Base-by-base conservation (phyloP, 2,329 filamentous ascomycete species). In the Graphilbum sp. region DNA sequence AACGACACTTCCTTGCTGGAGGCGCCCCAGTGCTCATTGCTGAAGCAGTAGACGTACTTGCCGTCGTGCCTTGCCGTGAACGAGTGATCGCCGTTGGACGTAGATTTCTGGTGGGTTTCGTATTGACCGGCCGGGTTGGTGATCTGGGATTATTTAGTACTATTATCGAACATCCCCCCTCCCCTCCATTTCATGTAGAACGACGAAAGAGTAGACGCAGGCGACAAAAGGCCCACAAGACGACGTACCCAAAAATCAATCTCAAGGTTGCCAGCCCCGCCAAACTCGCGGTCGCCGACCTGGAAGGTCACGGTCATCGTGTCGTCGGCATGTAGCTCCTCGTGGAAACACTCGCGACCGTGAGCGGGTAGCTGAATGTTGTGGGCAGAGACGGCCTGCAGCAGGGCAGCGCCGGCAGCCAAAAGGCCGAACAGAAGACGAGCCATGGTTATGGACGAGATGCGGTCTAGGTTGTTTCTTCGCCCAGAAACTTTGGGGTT, bases 251-350 rank as follows among this genome's bases (percentile, higher is more conserved):
- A 96, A 58, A 98, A 98, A 60, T 98, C 90, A 54, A 98, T 80
- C 50, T 96, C 87, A 43, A 98, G 66, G 55, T 95, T 96, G 25
- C 88, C 88, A 41, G 86, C 87, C 37, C 82, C 83, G 37, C 88
- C 88, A 61, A 94, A 95, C 58, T 98, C 90, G 49, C 88, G 70
- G 58, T 98, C 90, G 55, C 90, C 90, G 42, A 96, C 88, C 65
- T 96, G 90, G 69, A 92, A 98, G 23, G 87, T 93, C 43, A 98
- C 87, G 9, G 86, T 95, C 90, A 98, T 98, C 61, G 80, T 83
- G 66, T 98, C 90, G 60, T 94, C 90, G 57, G 72, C 75, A 66
- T 93, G 88, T 43, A 98, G 75, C 50, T 68, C 62, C 66, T 98
- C 90, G 67, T 94, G 83, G 71, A 96, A 98, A 68, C 90, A 98